Percentiles rank a stretch among this genome's conserved stretches.
Evolutionary conservation across 164 flowering plant species (phyloP).

Genomic region (Buxus sempervirens): DNA sequence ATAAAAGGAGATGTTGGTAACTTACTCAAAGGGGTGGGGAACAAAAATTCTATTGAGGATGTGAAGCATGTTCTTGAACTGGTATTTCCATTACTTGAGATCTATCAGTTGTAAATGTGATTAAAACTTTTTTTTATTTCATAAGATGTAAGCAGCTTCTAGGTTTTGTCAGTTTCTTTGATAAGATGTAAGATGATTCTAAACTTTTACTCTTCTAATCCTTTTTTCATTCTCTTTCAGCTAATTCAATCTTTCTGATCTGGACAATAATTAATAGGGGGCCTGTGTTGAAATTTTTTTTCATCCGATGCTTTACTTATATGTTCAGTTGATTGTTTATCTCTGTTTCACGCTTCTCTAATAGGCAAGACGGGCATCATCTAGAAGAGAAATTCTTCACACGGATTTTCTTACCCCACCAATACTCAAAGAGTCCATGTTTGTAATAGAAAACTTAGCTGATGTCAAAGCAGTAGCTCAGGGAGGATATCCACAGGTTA

Average conservation of each 20-base stretch:
- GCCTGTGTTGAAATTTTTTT: not conserved
- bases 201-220: not conserved
- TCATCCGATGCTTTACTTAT: not conserved
- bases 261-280: not conserved
- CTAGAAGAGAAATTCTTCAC: conserved; percentile 64
- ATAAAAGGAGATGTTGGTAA: conserved; percentile 47
- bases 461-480: conserved; percentile 66
- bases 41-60: conserved; percentile 46
- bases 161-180: too few species aligned
- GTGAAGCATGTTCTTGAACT: conserved; percentile 77
- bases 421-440: conserved; percentile 63
- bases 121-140: not conserved
- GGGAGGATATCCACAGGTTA: conserved; percentile 91
- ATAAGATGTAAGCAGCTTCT: too few species aligned
- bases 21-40: conserved; percentile 51
- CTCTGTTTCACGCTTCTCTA: not conserved
- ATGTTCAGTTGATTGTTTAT: conserved; percentile 5
- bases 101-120: not conserved
- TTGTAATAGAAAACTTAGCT: conserved; percentile 57
- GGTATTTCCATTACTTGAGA: conserved; percentile 49
- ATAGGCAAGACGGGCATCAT: conserved; percentile 70
- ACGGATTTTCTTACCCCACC: conserved; percentile 91
- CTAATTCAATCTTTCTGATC: not conserved
- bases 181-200: not conserved
- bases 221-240: not conserved